phyloP scores from a whole-genome alignment of 345 rosid genomes.

The Adansonia digitata region DNA sequence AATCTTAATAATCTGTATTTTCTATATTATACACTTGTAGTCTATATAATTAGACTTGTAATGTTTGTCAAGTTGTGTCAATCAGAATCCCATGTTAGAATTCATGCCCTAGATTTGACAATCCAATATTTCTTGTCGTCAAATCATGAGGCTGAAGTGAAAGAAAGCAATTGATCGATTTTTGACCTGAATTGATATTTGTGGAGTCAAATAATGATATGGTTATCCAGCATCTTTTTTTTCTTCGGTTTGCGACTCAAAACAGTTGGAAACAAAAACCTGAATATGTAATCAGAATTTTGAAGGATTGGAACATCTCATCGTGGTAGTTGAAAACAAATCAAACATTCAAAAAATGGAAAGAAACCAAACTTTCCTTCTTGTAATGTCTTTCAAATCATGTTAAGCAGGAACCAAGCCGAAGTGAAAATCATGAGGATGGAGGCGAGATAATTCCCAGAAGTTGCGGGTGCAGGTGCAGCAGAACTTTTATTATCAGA shows the following conservation, averaged over 20 bases:
- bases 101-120: not conserved
- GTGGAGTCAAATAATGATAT: not conserved
- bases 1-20: too few species aligned
- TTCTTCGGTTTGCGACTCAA: not conserved
- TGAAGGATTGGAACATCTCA: not conserved
- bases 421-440: not conserved
- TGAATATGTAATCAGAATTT: not conserved
- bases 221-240: not conserved
- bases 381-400: not conserved
- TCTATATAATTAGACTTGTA: too few species aligned
- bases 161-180: not conserved
- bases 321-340: not conserved
- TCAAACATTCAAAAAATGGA: not conserved
- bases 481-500: not conserved
- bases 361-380: not conserved
- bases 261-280: not conserved
- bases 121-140: not conserved
- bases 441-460: not conserved
- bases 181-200: not conserved
- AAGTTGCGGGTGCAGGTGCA: not conserved
- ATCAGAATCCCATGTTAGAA: too few species aligned
- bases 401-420: not conserved
- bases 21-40: too few species aligned
- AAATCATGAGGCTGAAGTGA: not conserved
- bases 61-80: too few species aligned